These are phyloP conservation scores for Salix suchowensis DNA, from an alignment of 345 rosid genomes.

Conservation along the genomic window DNA sequence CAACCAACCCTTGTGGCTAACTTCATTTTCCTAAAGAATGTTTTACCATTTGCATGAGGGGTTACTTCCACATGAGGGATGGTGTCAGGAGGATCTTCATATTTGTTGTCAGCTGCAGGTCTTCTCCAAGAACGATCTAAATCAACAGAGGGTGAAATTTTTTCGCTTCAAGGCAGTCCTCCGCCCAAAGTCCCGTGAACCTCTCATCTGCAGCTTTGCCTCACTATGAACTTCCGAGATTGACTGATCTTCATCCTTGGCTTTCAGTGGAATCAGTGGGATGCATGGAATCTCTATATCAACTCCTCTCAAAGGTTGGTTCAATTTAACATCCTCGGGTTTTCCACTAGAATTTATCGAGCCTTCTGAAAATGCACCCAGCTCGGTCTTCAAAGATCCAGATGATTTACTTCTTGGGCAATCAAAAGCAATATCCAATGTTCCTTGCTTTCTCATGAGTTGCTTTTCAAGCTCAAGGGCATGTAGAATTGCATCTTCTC, in stretches of 20 bases:
- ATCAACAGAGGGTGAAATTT: conserved; percentile 39
- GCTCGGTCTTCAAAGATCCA: conserved; percentile 37
- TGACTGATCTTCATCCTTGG: conserved; percentile 26
- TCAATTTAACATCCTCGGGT: conserved; percentile 28
- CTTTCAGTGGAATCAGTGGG: conserved; percentile 20
- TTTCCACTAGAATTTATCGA: conserved; percentile 38
- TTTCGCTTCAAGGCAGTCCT: conserved; percentile 61
- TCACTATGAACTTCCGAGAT: conserved; percentile 41
- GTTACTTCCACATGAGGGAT: conserved; percentile 46
- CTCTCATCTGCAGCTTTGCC: conserved; percentile 74
- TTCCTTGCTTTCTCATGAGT: conserved; percentile 53
- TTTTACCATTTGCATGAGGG: conserved; percentile 54
- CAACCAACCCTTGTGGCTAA: conserved; percentile 12
- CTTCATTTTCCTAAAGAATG: conserved; percentile 17
- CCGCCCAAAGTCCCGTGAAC: conserved; percentile 76
- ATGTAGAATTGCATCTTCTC: conserved; percentile 98
- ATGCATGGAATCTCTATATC: conserved; percentile 30
- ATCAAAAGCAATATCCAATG: conserved; percentile 25
- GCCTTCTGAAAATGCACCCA: conserved; percentile 33
- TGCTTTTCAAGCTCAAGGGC: conserved; percentile 96
- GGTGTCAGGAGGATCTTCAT: conserved; percentile 42
- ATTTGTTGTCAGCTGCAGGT: conserved; percentile 35
- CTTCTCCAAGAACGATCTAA: conserved; percentile 45
- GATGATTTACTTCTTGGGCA: conserved; percentile 33
- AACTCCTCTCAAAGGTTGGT: conserved; percentile 25